These are phyloP conservation scores for Pseudozyma pruni DNA, from an alignment of 1,284 basidiomycete genomes.

Conservation along the genomic window DNA sequence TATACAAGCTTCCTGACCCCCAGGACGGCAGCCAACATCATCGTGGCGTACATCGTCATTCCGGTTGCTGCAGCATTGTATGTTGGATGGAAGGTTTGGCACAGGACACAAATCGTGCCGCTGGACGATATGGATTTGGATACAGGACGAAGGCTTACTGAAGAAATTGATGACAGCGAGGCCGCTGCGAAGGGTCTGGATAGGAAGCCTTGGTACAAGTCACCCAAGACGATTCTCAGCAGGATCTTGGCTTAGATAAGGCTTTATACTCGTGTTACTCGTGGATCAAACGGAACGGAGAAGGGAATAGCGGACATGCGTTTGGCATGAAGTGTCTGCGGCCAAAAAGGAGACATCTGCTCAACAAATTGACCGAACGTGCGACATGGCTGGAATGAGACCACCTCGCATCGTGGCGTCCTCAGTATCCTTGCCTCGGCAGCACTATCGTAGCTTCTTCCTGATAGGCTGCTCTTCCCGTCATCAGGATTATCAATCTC, in stretches of 20 bases:
- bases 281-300: neutral
- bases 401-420: too few relatives aligned
- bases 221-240: slow-evolving; percentile 23
- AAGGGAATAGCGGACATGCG: too few relatives aligned
- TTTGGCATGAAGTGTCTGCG: too few relatives aligned
- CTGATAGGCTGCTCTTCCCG: too few relatives aligned
- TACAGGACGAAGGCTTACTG: slow-evolving; percentile 28
- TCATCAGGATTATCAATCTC: too few relatives aligned
- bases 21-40: slow-evolving; percentile 74
- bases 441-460: too few relatives aligned
- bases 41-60: slow-evolving; percentile 82
- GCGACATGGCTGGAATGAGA: too few relatives aligned
- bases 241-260: too few relatives aligned
- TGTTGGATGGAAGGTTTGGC: slow-evolving; percentile 72
- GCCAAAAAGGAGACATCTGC: too few relatives aligned
- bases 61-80: slow-evolving; percentile 81
- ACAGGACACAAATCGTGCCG: slow-evolving; percentile 67
- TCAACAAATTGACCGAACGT: too few relatives aligned
- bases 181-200: neutral
- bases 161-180: slow-evolving; percentile 13
- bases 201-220: slow-evolving; percentile 24
- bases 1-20: slow-evolving; percentile 43
- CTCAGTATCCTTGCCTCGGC: too few relatives aligned
- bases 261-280: too few relatives aligned
- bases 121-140: slow-evolving; percentile 43